Evolutionary conservation across 2,329 filamentous ascomycete species (phyloP), one percentile per base, ranked within the genome.

Genomic region (Trichoderma afroharzianum): DNA sequence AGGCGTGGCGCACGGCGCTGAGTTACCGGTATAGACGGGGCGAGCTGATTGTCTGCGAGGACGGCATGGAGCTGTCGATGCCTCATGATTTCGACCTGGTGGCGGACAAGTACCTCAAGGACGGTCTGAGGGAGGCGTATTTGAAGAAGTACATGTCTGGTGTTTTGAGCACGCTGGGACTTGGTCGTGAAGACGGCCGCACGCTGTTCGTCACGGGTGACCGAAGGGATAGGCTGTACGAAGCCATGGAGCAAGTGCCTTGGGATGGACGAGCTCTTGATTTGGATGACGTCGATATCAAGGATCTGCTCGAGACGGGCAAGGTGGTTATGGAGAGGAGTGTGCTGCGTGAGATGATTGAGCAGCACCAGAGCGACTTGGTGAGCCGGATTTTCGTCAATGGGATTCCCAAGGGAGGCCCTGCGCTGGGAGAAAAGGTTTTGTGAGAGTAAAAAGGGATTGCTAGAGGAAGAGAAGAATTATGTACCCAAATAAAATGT

Each of bases 1-100:
- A 97, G 77, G 96, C 96, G 11, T 98, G 94, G 93, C 90, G 96
- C 79, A 98, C 93, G 57, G 96, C 96, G 12, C 87, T 99, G 75
- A 96, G 92, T 78, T 97, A 97, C 85, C 90, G 96, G 72, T 98
- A 96, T 83, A 87, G 91, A 75, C 90, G 91, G 75, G 96, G 95
- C 63, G 93, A 98, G 84, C 84, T 99, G 77, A 85, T 98, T 75
- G 89, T 99, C 55, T 91, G 96, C 77, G 91, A 95, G 78, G 91
- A 94, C 78, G 88, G 89, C 53, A 88, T 93, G 83, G 90, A 94
- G 74, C 88, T 97, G 72, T 80, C 81, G 12, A 77, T 89, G 75
- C 87, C 88, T 0, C 78, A 81, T 15, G 86, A 87, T 71, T 89
- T 87, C 75, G 78, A 79, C 33, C 76, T 86, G n/a, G 76, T 82